Conservation (phyloP, 108 stramenopile genomes). For the Cyclotella atomus region DNA sequence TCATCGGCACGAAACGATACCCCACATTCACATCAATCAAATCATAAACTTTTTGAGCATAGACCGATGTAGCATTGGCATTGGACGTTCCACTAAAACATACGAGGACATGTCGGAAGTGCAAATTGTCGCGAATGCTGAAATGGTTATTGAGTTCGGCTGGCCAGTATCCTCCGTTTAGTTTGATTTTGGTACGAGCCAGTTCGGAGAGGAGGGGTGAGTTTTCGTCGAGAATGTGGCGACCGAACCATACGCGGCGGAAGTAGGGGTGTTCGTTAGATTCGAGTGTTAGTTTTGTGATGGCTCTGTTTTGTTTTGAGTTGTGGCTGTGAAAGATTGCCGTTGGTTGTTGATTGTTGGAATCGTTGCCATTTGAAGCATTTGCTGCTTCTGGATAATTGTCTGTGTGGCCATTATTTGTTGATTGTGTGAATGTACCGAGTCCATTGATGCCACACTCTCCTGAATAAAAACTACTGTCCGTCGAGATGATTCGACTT, state of each 20-base stretch:
- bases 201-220: slow-evolving; percentile 70
- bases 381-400: no score
- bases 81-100: slow-evolving; percentile 78
- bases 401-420: no score
- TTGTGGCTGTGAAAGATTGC: neutral
- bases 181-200: slow-evolving; percentile 56
- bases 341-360: neutral
- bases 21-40: slow-evolving; percentile 76
- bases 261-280: slow-evolving; percentile 79
- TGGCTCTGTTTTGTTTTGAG: slow-evolving; percentile 54
- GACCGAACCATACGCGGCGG: slow-evolving; percentile 77
- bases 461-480: no score
- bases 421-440: no score
- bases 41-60: slow-evolving; percentile 85
- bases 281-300: slow-evolving; percentile 72
- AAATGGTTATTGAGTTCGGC: slow-evolving; percentile 53
- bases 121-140: slow-evolving; percentile 57
- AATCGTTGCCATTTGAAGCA: neutral
- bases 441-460: no score
- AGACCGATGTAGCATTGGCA: slow-evolving; percentile 65
- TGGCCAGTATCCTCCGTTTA: slow-evolving; percentile 76
- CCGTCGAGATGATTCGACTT: no score
- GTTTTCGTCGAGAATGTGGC: slow-evolving; percentile 71
- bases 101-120: slow-evolving; percentile 80
- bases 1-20: slow-evolving; percentile 63